phyloP scores from a whole-genome alignment of 2,329 filamentous ascomycete species.

The Fusarium sp. region DNA sequence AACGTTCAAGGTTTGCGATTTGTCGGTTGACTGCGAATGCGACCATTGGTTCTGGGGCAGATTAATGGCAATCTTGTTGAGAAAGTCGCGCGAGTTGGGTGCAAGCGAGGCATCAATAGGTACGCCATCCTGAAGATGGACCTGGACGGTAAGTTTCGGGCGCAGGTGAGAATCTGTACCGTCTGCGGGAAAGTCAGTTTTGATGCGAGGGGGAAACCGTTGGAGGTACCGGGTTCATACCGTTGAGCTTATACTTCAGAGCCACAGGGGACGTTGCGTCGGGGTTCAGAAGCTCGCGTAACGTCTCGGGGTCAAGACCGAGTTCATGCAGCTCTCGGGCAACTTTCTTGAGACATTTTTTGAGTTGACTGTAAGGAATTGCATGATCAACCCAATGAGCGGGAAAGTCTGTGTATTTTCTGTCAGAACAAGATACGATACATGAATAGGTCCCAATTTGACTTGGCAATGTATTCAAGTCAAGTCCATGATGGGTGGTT shows the following conservation, averaged over 20 bases:
- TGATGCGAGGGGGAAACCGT: conserved; percentile 12
- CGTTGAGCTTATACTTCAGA: conserved; percentile 67
- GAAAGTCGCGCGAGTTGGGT: conserved; percentile 70
- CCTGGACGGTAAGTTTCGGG: conserved; percentile 76
- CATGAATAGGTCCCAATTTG: not conserved
- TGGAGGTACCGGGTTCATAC: conserved; percentile 47
- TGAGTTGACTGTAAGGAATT: conserved; percentile 85
- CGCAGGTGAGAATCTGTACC: conserved; percentile 62
- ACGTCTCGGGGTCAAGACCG: conserved; percentile 77
- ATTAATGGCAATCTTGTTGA: conserved; percentile 69
- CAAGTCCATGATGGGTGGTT: not conserved
- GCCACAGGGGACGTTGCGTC: conserved; percentile 59
- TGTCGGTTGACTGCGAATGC: conserved; percentile 3
- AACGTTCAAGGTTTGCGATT: conserved; percentile 15
- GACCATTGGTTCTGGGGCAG: conserved; percentile 44
- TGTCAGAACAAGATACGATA: conserved; percentile 6
- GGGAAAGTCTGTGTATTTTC: conserved; percentile 69
- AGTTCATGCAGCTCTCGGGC: conserved; percentile 75
- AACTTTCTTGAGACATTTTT: conserved; percentile 89
- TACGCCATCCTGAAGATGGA: conserved; percentile 74
- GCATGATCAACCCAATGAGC: conserved; percentile 77
- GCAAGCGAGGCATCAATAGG: conserved; percentile 76
- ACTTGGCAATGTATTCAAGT: not conserved
- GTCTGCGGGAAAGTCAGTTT: conserved; percentile 44
- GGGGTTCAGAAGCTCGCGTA: conserved; percentile 71